A percentile compares a stretch with the other conserved stretches of the same genome.
Evolutionary conservation across 768 basidiomycete species (phyloP).

Genomic region (Pulveroboletus sp.): DNA sequence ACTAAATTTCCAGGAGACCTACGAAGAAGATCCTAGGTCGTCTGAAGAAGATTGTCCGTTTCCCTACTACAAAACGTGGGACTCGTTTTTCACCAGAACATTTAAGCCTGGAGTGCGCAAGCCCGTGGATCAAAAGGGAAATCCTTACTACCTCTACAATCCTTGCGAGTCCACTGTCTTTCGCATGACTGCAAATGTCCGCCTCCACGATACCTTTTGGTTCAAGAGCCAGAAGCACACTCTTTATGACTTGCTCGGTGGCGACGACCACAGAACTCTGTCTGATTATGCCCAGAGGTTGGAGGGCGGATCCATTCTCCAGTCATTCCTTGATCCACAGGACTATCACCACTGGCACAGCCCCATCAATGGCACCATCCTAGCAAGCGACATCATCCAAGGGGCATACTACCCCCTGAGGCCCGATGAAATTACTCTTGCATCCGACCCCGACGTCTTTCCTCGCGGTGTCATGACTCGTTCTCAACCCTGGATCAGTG

Average conservation of each 20-base stretch:
- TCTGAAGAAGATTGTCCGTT: background rate
- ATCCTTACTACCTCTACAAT: slow-evolving; percentile 36
- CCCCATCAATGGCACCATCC: slow-evolving; percentile 45
- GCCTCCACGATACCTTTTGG: slow-evolving; percentile 50
- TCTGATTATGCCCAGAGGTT: slow-evolving; percentile 35
- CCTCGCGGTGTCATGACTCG: slow-evolving; percentile 20
- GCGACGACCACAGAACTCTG: background rate
- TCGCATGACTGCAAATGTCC: slow-evolving; percentile 32
- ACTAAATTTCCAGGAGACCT: background rate
- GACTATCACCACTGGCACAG: slow-evolving; percentile 63
- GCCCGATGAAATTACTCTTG: slow-evolving; percentile 5
- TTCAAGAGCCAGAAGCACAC: slow-evolving; percentile 59
- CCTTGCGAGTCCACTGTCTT: slow-evolving; percentile 54
- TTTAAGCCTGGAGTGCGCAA: slow-evolving; percentile 26
- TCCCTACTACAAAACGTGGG: slow-evolving; percentile 34
- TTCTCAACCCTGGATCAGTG: slow-evolving; percentile 42
- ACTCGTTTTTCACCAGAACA: slow-evolving; percentile 52
- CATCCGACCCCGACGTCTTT: background rate
- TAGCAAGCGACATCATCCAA: slow-evolving; percentile 33
- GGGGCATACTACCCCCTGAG: slow-evolving; percentile 11
- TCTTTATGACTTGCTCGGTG: slow-evolving; percentile 48
- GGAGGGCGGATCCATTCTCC: slow-evolving; percentile 48
- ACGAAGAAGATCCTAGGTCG: background rate
- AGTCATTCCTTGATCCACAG: slow-evolving; percentile 51
- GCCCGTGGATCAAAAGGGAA: background rate